Conservation (phyloP, 1,284 basidiomycete species). For the Mixia osmundae region DNA sequence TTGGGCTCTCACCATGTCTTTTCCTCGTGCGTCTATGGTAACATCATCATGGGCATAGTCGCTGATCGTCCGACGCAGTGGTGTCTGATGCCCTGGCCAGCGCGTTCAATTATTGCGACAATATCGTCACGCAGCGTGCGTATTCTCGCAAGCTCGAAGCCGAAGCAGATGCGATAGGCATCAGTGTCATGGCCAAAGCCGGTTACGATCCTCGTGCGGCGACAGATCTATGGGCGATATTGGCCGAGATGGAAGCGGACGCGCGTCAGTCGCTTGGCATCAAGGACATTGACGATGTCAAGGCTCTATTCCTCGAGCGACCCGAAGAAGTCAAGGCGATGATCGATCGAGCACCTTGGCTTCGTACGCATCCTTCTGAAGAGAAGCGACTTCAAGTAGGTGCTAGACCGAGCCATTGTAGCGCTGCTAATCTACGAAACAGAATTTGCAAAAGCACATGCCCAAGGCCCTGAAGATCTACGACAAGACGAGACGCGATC, state of each 20-base stretch:
- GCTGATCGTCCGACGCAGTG: too few species aligned
- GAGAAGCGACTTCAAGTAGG: constrained; percentile 19
- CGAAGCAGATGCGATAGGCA: constrained; percentile 29
- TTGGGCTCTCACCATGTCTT: constrained; percentile 29
- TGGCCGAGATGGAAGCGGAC: constrained; percentile 23
- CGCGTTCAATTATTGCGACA: constrained; percentile 28
- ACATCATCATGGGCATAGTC: constrained; percentile 1
- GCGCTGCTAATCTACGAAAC: background rate
- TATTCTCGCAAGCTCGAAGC: constrained; percentile 30
- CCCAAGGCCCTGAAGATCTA: constrained; percentile 24
- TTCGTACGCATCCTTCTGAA: constrained; percentile 29
- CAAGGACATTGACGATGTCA: constrained; percentile 4
- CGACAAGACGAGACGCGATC: too few species aligned
- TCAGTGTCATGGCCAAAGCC: constrained; percentile 19
- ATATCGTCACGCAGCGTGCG: constrained; percentile 27
- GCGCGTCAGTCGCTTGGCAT: constrained; percentile 6
- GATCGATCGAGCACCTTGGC: constrained; percentile 16
- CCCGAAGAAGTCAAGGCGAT: background rate
- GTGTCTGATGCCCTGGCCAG: constrained; percentile 27
- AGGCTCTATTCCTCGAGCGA: background rate
- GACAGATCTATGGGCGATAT: constrained; percentile 27
- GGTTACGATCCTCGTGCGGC: constrained; percentile 27
- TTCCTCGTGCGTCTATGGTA: constrained; percentile 17
- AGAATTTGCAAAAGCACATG: constrained; percentile 22
- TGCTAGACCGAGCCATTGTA: background rate